Evolutionary conservation across 352 stramenopile genomes (phyloP), one percentile per base, ranked within the genome.

Genomic region (Globisporangium carolinianum): DNA sequence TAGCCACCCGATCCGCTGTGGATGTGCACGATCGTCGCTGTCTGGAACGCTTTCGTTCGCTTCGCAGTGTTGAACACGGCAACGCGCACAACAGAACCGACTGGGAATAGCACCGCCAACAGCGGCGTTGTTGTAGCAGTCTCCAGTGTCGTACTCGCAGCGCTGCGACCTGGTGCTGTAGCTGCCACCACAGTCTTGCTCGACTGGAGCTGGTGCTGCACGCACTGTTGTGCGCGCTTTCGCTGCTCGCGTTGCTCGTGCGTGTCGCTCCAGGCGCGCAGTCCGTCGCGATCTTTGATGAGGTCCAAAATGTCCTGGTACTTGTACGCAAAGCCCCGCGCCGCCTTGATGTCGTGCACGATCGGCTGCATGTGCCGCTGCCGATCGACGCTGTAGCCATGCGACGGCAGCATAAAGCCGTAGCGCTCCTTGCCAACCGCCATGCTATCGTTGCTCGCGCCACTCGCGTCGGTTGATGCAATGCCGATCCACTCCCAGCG

Each of bases 401-500:
- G 65, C 1, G 75, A 80, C n/a, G 76, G 72, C 15, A 87, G 60
- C 1, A 86, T 15, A 37, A 85, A 75, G n/a, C 69, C 75, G 50
- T 89, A 87, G 5, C 69, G 71, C 47, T 79, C 58, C 12, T 75
- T 73, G 1, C 76, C 76, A 2, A 86, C 64, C 6, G 63, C 73
- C 75, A 89, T 78, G 35, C 68, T 78, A 53, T 89, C 76, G 37
- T 59, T 78, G 42, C 67, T 73, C 17, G 68, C 52, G 4, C 66
- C 63, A 15, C 48, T 73, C 12, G 52, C 61, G 51, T 72, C 60
- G 14, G 48, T 71, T 6, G 63, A 47, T 8, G 60, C 68, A 14
- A 89, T 72, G 7, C 72, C 68, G 48, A 92, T 68, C 82, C 82
- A 92, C 57, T 89, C 69, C 82, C 82, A 92, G 17, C 77, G 68